Evolutionary conservation across 2,329 filamentous ascomycete genomes (phyloP).

Genomic region (Trichoderma cornu-damae): DNA sequence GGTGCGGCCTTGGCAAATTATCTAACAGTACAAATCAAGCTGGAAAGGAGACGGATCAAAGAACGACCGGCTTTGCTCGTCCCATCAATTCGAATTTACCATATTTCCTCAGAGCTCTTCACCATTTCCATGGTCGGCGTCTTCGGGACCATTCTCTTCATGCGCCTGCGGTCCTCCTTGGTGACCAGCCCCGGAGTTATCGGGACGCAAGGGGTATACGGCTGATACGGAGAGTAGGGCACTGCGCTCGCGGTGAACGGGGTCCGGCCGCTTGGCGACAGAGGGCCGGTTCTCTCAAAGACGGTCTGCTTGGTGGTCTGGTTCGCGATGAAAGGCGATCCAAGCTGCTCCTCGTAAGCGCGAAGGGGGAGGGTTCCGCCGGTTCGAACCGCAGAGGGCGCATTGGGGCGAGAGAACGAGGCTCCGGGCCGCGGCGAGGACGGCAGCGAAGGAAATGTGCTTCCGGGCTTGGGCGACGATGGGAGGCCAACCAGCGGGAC

Average conservation of each 20-base stretch:
- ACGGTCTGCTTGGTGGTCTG: constrained; percentile 59
- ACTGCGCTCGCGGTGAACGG: constrained; percentile 58
- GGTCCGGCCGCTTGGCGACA: constrained; percentile 55
- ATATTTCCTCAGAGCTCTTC: constrained; percentile 56
- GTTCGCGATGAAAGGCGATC: constrained; percentile 44
- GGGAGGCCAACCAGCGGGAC: constrained; percentile 49
- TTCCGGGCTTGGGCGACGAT: constrained; percentile 37
- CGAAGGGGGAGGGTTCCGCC: constrained; percentile 55
- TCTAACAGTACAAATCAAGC: constrained; percentile 24
- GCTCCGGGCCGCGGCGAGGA: constrained; percentile 48
- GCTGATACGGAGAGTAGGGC: constrained; percentile 75
- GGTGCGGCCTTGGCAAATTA: constrained; percentile 22
- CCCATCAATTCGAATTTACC: constrained; percentile 39
- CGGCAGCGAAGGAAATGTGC: constrained; percentile 38
- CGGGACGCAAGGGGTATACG: constrained; percentile 68
- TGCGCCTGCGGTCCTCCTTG: constrained; percentile 63
- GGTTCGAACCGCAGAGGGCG: constrained; percentile 52
- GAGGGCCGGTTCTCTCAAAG: constrained; percentile 51
- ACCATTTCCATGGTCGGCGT: constrained; percentile 61
- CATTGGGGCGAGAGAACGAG: constrained; percentile 45
- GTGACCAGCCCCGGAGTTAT: constrained; percentile 72
- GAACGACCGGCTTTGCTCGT: background rate
- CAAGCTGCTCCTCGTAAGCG: constrained; percentile 54
- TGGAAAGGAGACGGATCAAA: constrained; percentile 2
- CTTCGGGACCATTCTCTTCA: constrained; percentile 59